phyloP scores from a whole-genome alignment of 106 monocot genomes.

The Chionographis japonica region DNA sequence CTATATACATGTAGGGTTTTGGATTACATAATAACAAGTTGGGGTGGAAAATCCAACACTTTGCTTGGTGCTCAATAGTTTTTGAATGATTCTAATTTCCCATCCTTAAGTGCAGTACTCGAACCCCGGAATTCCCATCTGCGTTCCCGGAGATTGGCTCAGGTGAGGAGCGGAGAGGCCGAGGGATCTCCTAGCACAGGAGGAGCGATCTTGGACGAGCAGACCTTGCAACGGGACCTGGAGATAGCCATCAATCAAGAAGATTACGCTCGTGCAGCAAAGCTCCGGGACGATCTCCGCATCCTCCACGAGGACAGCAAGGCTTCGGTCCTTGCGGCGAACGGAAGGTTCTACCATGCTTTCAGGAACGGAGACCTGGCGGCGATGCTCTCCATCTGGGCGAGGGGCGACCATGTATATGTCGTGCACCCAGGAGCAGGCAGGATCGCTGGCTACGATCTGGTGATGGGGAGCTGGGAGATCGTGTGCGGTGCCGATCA shows the following conservation, averaged over 20 bases:
- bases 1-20: too few relatives aligned
- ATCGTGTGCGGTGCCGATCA: conserved; percentile 70
- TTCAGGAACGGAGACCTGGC: conserved; percentile 83
- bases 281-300: conserved; percentile 70
- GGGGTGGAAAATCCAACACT: too few relatives aligned
- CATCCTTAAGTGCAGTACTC: conserved; percentile 38
- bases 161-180: conserved; percentile 60
- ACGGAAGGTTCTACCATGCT: conserved; percentile 74
- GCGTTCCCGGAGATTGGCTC: conserved; percentile 5
- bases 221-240: conserved; percentile 59
- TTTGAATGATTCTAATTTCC: conserved; percentile 5
- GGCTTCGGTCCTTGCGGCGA: conserved; percentile 65
- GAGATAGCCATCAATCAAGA: conserved; percentile 78
- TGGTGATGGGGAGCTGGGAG: conserved; percentile 93
- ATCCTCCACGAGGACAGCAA: conserved; percentile 73
- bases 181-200: conserved; percentile 47
- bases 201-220: conserved; percentile 43
- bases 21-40: too few relatives aligned
- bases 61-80: too few relatives aligned
- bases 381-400: conserved; percentile 82
- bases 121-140: conserved; percentile 3
- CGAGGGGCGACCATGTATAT: conserved; percentile 69
- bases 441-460: conserved; percentile 77
- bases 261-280: conserved; percentile 78
- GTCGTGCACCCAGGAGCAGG: conserved; percentile 88